phyloP scores from a whole-genome alignment of 2,329 filamentous ascomycete species.

The Stagonosporopsis cucurbitacearum region DNA sequence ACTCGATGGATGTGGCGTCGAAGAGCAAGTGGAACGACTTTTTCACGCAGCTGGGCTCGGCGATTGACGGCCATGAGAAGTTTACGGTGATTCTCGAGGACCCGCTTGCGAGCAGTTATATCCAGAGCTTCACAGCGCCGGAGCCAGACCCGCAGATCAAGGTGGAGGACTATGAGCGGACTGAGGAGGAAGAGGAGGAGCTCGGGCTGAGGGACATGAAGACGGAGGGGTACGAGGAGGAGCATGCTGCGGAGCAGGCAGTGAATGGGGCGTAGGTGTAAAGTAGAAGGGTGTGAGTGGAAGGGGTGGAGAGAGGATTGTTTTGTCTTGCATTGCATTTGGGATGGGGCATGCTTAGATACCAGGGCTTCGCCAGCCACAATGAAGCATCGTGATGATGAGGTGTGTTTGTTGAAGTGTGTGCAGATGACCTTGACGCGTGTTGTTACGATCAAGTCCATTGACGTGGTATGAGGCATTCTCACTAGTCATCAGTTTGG shows the following conservation, averaged over 20 bases:
- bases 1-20: conserved; percentile 73
- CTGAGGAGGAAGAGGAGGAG: conserved; percentile 91
- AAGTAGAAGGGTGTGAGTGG: not conserved
- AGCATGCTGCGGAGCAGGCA: conserved; percentile 33
- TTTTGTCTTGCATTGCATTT: conserved; percentile 34
- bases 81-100: conserved; percentile 87
- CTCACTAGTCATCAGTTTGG: no score
- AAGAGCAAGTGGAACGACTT: conserved; percentile 80
- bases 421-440: no score
- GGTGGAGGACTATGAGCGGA: conserved; percentile 82
- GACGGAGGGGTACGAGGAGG: conserved; percentile 79
- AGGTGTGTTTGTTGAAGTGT: no score
- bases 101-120: conserved; percentile 89
- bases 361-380: conserved; percentile 46
- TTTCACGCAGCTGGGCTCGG: conserved; percentile 76
- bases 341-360: conserved; percentile 40
- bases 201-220: conserved; percentile 92
- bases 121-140: conserved; percentile 82
- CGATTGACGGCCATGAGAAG: conserved; percentile 78
- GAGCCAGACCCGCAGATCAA: conserved; percentile 85
- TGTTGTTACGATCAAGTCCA: no score
- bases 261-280: conserved; percentile 6
- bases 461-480: no score
- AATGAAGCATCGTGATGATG: conserved; percentile 25
- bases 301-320: conserved; percentile 26